Evolutionary conservation across 352 stramenopile species (phyloP).

Genomic region (Phytopythium litorale): DNA sequence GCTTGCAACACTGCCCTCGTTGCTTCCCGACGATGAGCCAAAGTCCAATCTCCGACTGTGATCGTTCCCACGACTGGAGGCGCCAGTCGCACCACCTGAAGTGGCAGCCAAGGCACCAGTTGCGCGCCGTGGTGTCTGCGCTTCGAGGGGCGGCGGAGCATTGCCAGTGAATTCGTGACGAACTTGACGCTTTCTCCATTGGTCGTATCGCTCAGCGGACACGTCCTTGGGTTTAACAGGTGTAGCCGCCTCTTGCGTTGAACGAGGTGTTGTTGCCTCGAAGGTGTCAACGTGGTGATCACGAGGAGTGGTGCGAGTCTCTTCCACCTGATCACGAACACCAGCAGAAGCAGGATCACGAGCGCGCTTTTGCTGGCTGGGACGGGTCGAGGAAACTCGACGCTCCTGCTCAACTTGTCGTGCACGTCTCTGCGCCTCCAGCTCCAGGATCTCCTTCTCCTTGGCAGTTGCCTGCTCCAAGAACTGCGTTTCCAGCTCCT

Average conservation of each 20-base stretch:
- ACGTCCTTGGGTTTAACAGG: too few species aligned
- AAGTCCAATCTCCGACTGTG: slow-evolving; percentile 11
- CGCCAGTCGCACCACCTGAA: not conserved
- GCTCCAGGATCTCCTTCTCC: slow-evolving; percentile 41
- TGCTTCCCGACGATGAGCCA: slow-evolving; percentile 15
- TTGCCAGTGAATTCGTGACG: not conserved
- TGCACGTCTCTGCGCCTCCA: slow-evolving; percentile 29
- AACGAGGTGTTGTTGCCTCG: not conserved
- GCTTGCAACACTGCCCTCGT: slow-evolving; percentile 38
- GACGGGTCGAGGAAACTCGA: not conserved
- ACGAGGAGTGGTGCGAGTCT: not conserved
- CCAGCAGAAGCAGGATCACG: not conserved
- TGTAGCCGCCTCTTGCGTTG: not conserved
- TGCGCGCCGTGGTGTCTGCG: not conserved
- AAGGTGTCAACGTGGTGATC: not conserved
- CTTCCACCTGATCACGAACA: not conserved
- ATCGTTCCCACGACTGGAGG: not conserved
- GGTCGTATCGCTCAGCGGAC: not conserved
- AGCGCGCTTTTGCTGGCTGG: not conserved
- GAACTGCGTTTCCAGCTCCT: slow-evolving; percentile 48
- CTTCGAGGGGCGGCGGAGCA: not conserved
- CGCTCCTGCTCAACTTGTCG: slow-evolving; percentile 21
- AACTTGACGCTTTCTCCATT: not conserved
- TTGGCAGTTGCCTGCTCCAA: slow-evolving; percentile 34
- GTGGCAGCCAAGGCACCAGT: not conserved